Base-by-base conservation (phyloP, 2,329 filamentous ascomycete species). In the Plectosphaerella sp. region DNA sequence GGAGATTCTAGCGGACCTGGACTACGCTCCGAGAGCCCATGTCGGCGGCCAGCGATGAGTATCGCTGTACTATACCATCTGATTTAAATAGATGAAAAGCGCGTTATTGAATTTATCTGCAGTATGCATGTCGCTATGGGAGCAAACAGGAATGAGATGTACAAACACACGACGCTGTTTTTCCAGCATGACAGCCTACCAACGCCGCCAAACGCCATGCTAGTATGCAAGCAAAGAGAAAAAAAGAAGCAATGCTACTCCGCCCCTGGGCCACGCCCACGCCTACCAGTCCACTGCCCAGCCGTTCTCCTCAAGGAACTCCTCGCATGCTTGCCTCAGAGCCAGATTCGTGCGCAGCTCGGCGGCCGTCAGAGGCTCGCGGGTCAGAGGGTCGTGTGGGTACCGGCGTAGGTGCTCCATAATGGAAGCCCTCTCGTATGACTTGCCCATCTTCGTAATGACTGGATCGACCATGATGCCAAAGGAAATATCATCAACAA, bases 251-350 rank as follows among this genome's bases (percentile, higher is more conserved):
- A 33, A 33, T 33, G 28, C 28, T 33, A 10, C 22, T 22, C 22
- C 22, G 22, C 22, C 22, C 22, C 22, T 3, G 22, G 22, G 22
- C 22, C 22, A 22, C 22, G 22, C 28, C 28, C 28, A 33, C 8
- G 28, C 28, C 22, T 74, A 96, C 87, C 89, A 97, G 66, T 97
- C 92, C 39, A 89, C 91, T 1, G 91, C 91, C 89, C 94, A 96
- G 10, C 91, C 92, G 62, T 96, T 97, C 59, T 89, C 76, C 25
- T 88, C 80, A 53, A 97, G 73, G 62, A 96, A 97, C 59, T 94
- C 89, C 45, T 89, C 84, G 64, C 91, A 95, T 0, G 90, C 93
- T 50, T 89, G 81, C 66, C 86, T 90, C 53, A 97, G 74, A 1
- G 81, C 87, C 45, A 95, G 77, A 66, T 97, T 97, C 0, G 90